Base-by-base conservation (phyloP, 2,329 filamentous ascomycete species). In the Catunica adiposa region DNA sequence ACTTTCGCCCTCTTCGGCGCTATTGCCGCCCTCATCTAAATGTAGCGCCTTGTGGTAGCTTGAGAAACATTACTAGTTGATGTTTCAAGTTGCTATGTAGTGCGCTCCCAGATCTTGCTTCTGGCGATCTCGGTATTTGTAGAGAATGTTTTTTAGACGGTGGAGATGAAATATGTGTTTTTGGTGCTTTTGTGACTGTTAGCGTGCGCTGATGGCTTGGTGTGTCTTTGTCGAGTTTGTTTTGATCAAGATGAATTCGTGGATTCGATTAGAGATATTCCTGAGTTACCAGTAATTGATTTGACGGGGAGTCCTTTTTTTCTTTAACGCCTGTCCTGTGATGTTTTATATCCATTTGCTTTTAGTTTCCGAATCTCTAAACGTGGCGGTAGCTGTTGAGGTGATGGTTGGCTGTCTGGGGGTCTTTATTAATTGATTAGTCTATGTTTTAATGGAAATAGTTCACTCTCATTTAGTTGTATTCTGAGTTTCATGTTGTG, bases 21-120 rank as follows among this genome's bases (percentile, higher is more conserved):
- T 51, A 56, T 78, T 58, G 70, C 71, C 56, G 73, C 76, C 63
- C 67, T 78, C 63, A 66, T 80, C 67, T 79, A 77, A 75, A 56
- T 56, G 26, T 54, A 58, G 25, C 17, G 48, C 25, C 20, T 20
- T 47, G n/a, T 22, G 17, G 3, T 34, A 34, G 22, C 26, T 4
- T 50, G 26, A 48, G 47, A 38, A 25, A 52, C 29, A 5, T 34
- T 5, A 34, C 29, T 11, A 11, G 5, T 25, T 53, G n/a, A n/a
- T 23, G 44, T 22, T 50, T 58, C 48, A 47, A 34, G 55, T 26
- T 58, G 14, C 38, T 53, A 52, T 58, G 51, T 55, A 52, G 50
- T 55, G 22, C 50, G 44, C 31, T 47, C 53, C 51, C 50, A 54
- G 17, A 37, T 53, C 14, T 54, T 51, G 29, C n/a, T 40, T 5